These are phyloP conservation scores for Pseudozyma hubeiensis DNA, from an alignment of 1,284 basidiomycete genomes.

Conservation along the genomic window DNA sequence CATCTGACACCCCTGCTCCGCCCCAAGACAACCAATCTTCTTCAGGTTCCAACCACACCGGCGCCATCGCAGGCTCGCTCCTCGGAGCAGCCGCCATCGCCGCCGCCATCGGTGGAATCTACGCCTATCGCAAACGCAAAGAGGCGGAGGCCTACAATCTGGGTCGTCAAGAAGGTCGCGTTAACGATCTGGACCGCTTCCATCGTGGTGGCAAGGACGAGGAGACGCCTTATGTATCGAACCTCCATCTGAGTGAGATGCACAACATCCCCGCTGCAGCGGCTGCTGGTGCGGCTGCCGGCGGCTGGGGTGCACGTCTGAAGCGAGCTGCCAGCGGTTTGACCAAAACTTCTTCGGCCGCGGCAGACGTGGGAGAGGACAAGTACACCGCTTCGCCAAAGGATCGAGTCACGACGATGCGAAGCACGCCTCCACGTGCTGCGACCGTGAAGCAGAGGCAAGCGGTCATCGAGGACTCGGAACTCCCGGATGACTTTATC, in stretches of 20 bases:
- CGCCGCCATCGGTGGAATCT: constrained; percentile 60
- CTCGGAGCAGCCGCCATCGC: constrained; percentile 63
- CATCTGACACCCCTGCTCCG: background rate
- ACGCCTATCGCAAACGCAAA: constrained; percentile 61
- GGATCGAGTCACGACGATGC: constrained; percentile 14
- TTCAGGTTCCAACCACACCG: constrained; percentile 21
- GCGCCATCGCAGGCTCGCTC: constrained; percentile 61
- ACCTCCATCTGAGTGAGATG: constrained; percentile 29
- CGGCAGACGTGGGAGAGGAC: constrained; percentile 3
- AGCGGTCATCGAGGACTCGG: background rate
- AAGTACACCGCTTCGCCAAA: constrained; percentile 19
- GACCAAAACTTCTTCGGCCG: constrained; percentile 1
- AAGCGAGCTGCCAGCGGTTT: constrained; percentile 27
- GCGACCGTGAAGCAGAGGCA: background rate
- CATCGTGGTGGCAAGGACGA: constrained; percentile 7
- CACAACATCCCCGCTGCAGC: background rate
- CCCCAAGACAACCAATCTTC: background rate
- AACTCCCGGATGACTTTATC: constrained; percentile 49
- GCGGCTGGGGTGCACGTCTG: constrained; percentile 25
- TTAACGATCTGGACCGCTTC: constrained; percentile 5
- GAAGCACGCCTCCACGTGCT: constrained; percentile 16
- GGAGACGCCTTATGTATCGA: constrained; percentile 48
- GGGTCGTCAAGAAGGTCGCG: constrained; percentile 15
- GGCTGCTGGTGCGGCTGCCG: constrained; percentile 12
- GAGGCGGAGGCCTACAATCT: constrained; percentile 45